Evolutionary conservation across 108 stramenopile genomes (phyloP).

Genomic region (Hondaea fermentalgiana): DNA sequence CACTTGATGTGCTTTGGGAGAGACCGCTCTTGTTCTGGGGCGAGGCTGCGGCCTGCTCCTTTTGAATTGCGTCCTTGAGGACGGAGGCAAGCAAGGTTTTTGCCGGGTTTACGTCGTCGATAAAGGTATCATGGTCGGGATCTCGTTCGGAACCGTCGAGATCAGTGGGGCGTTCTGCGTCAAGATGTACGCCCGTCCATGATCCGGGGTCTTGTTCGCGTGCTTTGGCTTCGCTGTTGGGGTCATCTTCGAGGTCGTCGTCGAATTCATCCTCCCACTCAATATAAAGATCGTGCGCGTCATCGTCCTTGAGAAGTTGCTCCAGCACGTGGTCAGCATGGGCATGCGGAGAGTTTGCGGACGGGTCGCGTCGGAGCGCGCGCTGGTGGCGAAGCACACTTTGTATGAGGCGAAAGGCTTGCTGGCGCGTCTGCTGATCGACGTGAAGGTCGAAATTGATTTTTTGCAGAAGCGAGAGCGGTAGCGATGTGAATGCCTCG

Average conservation of each 20-base stretch:
- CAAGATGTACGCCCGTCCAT: not conserved
- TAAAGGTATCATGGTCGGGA: not conserved
- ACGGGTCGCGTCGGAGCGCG: not conserved
- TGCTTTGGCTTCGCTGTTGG: not conserved
- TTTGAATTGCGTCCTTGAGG: not conserved
- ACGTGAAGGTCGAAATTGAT: not conserved
- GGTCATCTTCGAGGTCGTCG: not conserved
- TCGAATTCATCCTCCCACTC: constrained; percentile 2
- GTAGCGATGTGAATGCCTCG: not conserved
- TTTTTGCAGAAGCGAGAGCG: not conserved
- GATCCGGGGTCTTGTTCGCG: not conserved
- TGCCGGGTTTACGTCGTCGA: not conserved
- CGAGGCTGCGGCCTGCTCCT: not conserved
- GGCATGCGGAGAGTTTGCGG: not conserved
- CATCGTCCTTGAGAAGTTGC: not conserved
- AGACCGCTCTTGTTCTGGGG: not conserved
- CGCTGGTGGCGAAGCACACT: not conserved
- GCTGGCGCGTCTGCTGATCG: not conserved
- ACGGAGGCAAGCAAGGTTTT: not conserved
- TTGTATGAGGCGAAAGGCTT: not conserved
- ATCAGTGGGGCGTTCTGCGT: not conserved
- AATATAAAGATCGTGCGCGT: not conserved
- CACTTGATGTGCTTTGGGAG: not conserved
- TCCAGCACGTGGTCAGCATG: not conserved
- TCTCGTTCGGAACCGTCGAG: not conserved